Evolutionary conservation across 805 yeast genomes (phyloP).

Genomic region (Tetrapisispora namnaoensis): DNA sequence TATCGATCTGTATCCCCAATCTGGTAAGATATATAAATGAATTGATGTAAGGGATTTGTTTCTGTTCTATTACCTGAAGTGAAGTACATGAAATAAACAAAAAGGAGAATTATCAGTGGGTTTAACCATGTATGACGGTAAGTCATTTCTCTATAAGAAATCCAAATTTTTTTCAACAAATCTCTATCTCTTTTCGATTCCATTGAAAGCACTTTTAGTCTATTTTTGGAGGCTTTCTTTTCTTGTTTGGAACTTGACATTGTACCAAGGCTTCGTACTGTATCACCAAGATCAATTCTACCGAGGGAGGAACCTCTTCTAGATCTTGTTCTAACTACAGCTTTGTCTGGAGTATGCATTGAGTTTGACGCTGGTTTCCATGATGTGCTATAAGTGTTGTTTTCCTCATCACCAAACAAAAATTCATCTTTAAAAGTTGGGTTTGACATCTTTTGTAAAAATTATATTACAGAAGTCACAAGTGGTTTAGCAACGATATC

Average conservation of each 20-base stretch:
- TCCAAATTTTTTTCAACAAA: constrained; percentile 43
- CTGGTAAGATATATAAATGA: constrained; percentile 56
- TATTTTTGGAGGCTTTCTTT: constrained; percentile 31
- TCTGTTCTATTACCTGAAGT: constrained; percentile 48
- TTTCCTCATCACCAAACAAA: neutral
- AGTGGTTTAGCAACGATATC: too few relatives aligned
- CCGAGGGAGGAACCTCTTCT: constrained; percentile 65
- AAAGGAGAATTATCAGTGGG: constrained; percentile 43
- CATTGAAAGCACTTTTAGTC: constrained; percentile 28
- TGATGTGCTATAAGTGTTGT: neutral
- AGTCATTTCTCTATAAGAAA: constrained; percentile 49
- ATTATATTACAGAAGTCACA: too few relatives aligned
- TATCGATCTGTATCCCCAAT: constrained; percentile 53
- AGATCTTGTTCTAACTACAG: constrained; percentile 12
- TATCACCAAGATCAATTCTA: constrained; percentile 62
- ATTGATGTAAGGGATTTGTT: constrained; percentile 52
- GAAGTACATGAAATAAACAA: constrained; percentile 37
- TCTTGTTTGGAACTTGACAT: constrained; percentile 41
- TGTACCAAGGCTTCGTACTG: constrained; percentile 57
- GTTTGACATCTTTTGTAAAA: neutral
- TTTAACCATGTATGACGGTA: constrained; percentile 61
- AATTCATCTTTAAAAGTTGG: neutral
- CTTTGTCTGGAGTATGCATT: neutral
- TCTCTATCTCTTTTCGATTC: constrained; percentile 39
- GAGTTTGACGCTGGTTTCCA: neutral